Evolutionary conservation across 2,329 filamentous ascomycete genomes (phyloP).

Genomic region (Didymosphaeria variabile): DNA sequence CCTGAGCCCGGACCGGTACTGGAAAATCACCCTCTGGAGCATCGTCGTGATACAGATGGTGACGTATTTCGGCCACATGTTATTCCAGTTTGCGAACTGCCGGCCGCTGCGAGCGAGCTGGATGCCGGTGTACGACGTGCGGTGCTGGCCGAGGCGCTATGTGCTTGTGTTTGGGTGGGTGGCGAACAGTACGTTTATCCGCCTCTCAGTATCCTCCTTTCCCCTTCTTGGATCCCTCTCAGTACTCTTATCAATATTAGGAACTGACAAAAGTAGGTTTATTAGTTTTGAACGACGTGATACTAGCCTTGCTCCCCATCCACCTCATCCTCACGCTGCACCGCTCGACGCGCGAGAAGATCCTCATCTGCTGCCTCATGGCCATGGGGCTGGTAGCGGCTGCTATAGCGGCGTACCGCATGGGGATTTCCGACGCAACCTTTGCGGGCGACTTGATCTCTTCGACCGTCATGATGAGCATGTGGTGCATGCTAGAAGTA

Average conservation of each 20-base stretch:
- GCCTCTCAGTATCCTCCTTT: not conserved
- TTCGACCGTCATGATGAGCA: slow-evolving; percentile 14
- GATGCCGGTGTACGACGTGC: slow-evolving; percentile 14
- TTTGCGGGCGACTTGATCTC: slow-evolving; percentile 16
- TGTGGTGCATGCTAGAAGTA: slow-evolving; percentile 16
- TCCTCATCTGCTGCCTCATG: slow-evolving; percentile 19
- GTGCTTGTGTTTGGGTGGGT: slow-evolving; percentile 15
- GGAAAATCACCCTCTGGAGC: slow-evolving; percentile 1
- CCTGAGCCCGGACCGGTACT: slow-evolving; percentile 6
- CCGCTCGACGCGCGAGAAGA: slow-evolving; percentile 14
- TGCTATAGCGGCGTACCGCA: slow-evolving; percentile 14
- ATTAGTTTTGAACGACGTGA: slow-evolving; percentile 5
- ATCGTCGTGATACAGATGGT: not conserved
- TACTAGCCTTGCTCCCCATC: slow-evolving; percentile 16
- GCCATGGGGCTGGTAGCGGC: slow-evolving; percentile 14
- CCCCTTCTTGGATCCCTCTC: no score
- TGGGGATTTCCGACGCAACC: slow-evolving; percentile 12
- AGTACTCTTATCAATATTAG: no score
- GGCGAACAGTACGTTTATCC: slow-evolving; percentile 5
- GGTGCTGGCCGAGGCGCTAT: slow-evolving; percentile 14
- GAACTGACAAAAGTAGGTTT: slow-evolving; percentile 1
- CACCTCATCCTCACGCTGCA: slow-evolving; percentile 15
- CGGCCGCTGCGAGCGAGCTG: slow-evolving; percentile 9
- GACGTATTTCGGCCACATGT: slow-evolving; percentile 9
- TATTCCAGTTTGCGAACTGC: slow-evolving; percentile 10